A percentile compares a stretch with the other conserved stretches of the same genome.
Evolutionary conservation across 169 alveolate species (phyloP).

Genomic region (Toxoplasma gondii): DNA sequence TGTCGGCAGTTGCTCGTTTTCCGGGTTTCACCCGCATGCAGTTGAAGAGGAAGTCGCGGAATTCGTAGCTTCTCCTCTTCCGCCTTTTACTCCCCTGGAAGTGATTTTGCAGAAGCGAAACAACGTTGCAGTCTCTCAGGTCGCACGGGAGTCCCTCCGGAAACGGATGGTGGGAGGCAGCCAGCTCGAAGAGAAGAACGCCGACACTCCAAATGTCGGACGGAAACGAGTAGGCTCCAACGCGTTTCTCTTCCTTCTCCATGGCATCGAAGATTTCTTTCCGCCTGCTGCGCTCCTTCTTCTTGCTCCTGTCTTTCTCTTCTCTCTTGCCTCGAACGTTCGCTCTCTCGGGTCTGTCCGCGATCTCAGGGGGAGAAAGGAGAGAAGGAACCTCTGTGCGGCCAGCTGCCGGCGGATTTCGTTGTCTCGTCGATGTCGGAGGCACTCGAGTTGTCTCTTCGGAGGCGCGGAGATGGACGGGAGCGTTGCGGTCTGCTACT

Average conservation of each 20-base stretch:
- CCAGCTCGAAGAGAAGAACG: slow-evolving; percentile 35
- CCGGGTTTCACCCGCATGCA: slow-evolving; percentile 35
- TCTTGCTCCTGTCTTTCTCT: not conserved
- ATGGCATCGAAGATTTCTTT: not conserved
- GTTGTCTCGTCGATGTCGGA: no score
- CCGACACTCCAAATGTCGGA: slow-evolving; percentile 41
- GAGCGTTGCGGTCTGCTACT: no score
- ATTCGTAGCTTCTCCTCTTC: not conserved
- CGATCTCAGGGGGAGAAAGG: no score
- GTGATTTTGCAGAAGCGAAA: not conserved
- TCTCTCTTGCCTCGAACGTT: not conserved
- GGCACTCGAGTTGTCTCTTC: no score
- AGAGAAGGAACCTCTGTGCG: no score
- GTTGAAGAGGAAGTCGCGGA: slow-evolving; percentile 28
- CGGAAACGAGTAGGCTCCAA: not conserved
- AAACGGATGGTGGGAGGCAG: slow-evolving; percentile 27
- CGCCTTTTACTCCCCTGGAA: not conserved
- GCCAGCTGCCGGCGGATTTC: no score
- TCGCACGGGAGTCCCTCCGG: slow-evolving; percentile 24
- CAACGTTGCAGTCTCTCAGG: not conserved
- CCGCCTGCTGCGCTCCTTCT: not conserved
- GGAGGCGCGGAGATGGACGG: no score
- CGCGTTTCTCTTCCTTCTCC: not conserved
- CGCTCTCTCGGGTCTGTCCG: no score
- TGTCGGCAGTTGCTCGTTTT: slow-evolving; percentile 11